Conservation (phyloP, 257 asterid species). For the Nicotiana paniculata region DNA sequence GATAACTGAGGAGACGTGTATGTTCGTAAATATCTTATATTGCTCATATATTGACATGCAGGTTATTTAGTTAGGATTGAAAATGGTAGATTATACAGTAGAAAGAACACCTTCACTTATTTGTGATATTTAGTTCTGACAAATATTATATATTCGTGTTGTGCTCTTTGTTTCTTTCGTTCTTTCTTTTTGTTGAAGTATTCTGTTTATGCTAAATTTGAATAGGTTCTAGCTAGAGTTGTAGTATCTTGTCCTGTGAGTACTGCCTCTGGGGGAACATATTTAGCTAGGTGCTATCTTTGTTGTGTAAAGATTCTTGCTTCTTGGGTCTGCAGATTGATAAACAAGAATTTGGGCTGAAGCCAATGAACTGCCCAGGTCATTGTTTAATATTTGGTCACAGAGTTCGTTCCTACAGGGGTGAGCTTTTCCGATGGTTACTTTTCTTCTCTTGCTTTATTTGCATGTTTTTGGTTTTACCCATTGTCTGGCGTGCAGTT, state of each 20-base stretch:
- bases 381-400: conserved; percentile 95
- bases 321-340: conserved; percentile 55
- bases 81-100: neutral
- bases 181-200: neutral
- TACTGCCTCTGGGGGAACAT: neutral
- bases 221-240: neutral
- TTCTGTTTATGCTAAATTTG: neutral
- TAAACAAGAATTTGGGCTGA: conserved; percentile 92
- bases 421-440: too few species aligned
- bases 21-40: neutral
- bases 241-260: neutral
- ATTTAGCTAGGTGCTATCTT: neutral
- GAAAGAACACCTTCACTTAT: neutral
- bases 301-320: neutral
- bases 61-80: neutral
- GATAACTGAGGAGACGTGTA: neutral
- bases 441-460: conserved; percentile 3
- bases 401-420: conserved; percentile 96
- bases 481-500: neutral
- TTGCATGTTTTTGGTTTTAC: conserved; percentile 3
- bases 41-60: neutral
- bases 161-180: neutral
- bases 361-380: conserved; percentile 99
- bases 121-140: neutral
- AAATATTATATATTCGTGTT: neutral